A percentile compares a stretch with the other conserved stretches of the same genome.
Conservation (phyloP, 2,329 filamentous ascomycete species). For the Arthrobotrys megalospora region DNA sequence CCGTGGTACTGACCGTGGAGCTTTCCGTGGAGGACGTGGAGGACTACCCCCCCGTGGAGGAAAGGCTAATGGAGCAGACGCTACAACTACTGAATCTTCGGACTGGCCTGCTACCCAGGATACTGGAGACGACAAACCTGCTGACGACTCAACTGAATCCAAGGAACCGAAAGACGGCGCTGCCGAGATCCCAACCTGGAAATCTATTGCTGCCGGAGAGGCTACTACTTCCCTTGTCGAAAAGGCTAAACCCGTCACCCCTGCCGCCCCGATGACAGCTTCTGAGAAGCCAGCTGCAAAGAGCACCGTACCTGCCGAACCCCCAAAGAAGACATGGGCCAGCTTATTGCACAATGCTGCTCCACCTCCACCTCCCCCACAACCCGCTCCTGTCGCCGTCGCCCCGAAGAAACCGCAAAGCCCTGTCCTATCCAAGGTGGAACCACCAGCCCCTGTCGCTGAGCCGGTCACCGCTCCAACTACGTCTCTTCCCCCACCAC, state of each 20-base stretch:
- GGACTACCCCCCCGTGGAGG: constrained; percentile 79
- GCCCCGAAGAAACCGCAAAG: constrained; percentile 66
- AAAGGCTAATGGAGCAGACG: constrained; percentile 73
- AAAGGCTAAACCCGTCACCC: constrained; percentile 42
- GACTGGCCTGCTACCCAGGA: constrained; percentile 52
- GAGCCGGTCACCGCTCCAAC: constrained; percentile 68
- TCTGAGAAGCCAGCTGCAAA: constrained; percentile 78
- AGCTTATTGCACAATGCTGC: constrained; percentile 64
- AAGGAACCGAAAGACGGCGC: constrained; percentile 21
- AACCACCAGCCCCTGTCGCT: constrained; percentile 63
- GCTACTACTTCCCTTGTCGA: constrained; percentile 47
- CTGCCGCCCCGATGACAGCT: constrained; percentile 54
- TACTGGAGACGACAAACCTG: constrained; percentile 40
- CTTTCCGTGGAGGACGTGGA: constrained; percentile 75
- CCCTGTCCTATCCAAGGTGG: constrained; percentile 62
- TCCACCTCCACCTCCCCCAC: constrained; percentile 43
- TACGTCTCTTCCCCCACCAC: constrained; percentile 65
- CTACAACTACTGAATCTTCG: constrained; percentile 67
- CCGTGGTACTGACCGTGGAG: constrained; percentile 72
- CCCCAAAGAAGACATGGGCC: constrained; percentile 69
- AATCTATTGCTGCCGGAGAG: constrained; percentile 41
- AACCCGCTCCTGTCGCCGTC: constrained; percentile 24
- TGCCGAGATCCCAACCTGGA: constrained; percentile 38
- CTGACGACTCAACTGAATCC: constrained; percentile 24
- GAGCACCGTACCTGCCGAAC: constrained; percentile 70